Percentiles rank a stretch among this genome's conserved stretches.
Evolutionary conservation across 495 filamentous ascomycete genomes (phyloP).

Genomic region (Pyrenopolyporus hunteri): DNA sequence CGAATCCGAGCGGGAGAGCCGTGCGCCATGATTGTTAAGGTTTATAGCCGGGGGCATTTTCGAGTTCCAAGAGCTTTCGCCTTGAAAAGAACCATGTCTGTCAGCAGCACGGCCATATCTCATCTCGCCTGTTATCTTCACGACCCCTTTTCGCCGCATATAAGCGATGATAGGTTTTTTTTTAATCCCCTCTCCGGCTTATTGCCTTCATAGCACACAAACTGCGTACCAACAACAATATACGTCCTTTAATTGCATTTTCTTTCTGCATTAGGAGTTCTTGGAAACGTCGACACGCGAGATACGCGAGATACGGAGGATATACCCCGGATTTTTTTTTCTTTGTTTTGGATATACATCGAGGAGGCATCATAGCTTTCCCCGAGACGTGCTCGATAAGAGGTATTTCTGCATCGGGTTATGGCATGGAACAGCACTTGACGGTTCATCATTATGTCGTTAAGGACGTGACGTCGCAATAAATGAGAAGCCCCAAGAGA

Average conservation of each 20-base stretch:
- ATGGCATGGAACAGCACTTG: constrained; percentile 7
- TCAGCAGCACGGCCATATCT: background rate
- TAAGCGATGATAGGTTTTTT: constrained; percentile 9
- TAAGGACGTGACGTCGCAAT: constrained; percentile 19
- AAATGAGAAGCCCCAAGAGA: background rate
- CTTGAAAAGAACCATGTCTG: too few relatives aligned
- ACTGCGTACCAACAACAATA: constrained; percentile 25
- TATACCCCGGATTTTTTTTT: constrained; percentile 34
- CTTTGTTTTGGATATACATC: constrained; percentile 1
- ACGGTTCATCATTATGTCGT: constrained; percentile 11
- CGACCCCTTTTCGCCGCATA: constrained; percentile 5
- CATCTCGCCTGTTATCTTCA: background rate
- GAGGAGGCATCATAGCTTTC: constrained; percentile 7
- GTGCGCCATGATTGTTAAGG: constrained; percentile 6
- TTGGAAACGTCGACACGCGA: constrained; percentile 31
- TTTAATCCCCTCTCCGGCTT: constrained; percentile 8
- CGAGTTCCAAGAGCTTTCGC: too few relatives aligned
- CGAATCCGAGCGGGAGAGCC: constrained; percentile 6
- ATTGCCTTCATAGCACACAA: constrained; percentile 6
- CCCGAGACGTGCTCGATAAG: background rate
- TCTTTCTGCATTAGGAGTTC: constrained; percentile 20
- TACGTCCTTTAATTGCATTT: constrained; percentile 26
- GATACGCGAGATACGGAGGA: constrained; percentile 35
- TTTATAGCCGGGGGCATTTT: too few relatives aligned
- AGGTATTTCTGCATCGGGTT: constrained; percentile 17